These are phyloP conservation scores for Mycena epipterygia DNA, from an alignment of 768 basidiomycete species.

Conservation along the genomic window DNA sequence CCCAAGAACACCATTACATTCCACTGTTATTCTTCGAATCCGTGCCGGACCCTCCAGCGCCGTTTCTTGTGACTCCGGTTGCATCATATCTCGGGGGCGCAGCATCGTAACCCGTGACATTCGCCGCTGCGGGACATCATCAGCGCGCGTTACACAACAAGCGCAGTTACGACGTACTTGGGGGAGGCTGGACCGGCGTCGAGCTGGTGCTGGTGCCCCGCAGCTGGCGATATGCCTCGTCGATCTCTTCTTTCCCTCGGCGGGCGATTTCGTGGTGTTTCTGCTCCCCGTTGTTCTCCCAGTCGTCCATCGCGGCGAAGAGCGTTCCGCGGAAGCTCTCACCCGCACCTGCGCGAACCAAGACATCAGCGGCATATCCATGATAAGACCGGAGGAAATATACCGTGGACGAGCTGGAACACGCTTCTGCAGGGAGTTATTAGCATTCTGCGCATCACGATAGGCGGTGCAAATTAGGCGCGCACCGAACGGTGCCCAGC, in stretches of 20 bases:
- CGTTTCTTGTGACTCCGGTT: not conserved
- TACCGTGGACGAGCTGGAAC: slow-evolving; percentile 20
- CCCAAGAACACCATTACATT: too few species aligned
- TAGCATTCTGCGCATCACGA: not conserved
- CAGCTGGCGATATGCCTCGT: slow-evolving; percentile 17
- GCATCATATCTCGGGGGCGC: slow-evolving; percentile 13
- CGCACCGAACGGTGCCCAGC: slow-evolving; percentile 9
- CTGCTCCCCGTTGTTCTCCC: slow-evolving; percentile 19
- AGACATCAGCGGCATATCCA: not conserved
- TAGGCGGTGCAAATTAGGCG: not conserved
- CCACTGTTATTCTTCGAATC: slow-evolving; percentile 7
- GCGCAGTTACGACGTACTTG: not conserved
- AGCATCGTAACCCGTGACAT: slow-evolving; percentile 14
- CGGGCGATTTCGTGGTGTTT: slow-evolving; percentile 32
- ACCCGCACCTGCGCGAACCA: not conserved
- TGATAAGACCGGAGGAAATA: too few species aligned
- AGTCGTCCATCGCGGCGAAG: slow-evolving; percentile 31
- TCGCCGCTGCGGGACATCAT: not conserved
- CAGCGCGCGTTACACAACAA: not conserved
- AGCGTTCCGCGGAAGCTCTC: slow-evolving; percentile 28
- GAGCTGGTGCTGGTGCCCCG: not conserved
- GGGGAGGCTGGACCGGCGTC: not conserved
- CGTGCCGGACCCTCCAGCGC: not conserved
- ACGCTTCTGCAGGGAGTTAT: not conserved
- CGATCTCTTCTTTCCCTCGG: slow-evolving; percentile 18